Base-by-base conservation (phyloP, 306 rosid species). In the Castanospermum australe region DNA sequence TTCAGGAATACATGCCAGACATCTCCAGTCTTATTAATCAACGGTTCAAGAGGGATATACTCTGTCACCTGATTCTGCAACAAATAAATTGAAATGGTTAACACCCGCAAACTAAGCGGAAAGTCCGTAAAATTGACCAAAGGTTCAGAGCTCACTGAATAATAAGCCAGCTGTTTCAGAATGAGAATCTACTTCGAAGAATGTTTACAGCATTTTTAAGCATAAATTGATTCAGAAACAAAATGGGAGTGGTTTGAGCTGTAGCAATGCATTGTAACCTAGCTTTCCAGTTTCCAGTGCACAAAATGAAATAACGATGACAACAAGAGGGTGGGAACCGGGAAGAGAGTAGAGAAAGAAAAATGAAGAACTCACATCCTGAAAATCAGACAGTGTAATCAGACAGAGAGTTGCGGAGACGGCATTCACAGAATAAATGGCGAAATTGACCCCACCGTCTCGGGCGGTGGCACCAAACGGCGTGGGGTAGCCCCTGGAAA, bases 1-100 rank as follows among this genome's bases (percentile, higher is more conserved):
- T 83, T 85, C 2, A 95, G 50, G 71, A 93, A 87, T 51, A 91
- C 93, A 81, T 93, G 99, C 99, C 99, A 95, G 36, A 95, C 93
- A 84, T 83, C 75, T 32, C 98, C 99, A 38, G 97, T 92, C 86
- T 77, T 90, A 84, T 92, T 95, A 45, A 83, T 30, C 71, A 75
- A 52, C 9, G 96, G 94, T 81, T 95, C 92, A 25, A 92, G 95
- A 33, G 81, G 22, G 79, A 95, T 80, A 77, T 81, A 83, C 81
- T 91, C 92, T 8, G 92, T 87, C 65, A 93, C 98, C 59, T 74
- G 84, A 87, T 89, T 87, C 99, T 95, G 89, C 87, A 88, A 22
- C 76, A 81, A 57, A 84, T 4, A 14, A 68, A 48, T 25, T 3
- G 32, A 32, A 73, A 61, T 33, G 15, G 3, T 67, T 32, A 69